Evolutionary conservation across 192 early-diverging fungal species (phyloP), one percentile per base, ranked within the genome.

Genomic region (Coemansia sp.): DNA sequence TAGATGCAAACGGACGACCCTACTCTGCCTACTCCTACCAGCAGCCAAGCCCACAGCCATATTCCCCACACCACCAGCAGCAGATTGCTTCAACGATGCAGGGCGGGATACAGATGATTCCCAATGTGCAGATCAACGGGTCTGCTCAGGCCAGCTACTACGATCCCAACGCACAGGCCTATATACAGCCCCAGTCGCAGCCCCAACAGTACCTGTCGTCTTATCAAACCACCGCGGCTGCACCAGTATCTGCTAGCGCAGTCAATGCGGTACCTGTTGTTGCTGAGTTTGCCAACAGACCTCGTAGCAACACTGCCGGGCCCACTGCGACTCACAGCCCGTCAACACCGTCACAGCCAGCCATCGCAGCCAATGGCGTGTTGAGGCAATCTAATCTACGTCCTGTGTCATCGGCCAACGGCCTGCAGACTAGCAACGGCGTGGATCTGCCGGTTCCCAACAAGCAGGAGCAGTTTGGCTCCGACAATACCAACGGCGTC

Each of bases 261-360:
- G 29, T 12, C 50, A 42, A 25, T 33, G 12, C 29, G 16, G 36
- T 25, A 16, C 51, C 49, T 25, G 33, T 18, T 55, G 51, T 32
- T 31, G 52, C 20, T 16, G 17, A n/a, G 12, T 48, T 54, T 60
- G 58, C 58, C 49, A 48, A 42, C 8, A 71, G 77, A 22, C 72
- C 64, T 18, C 77, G 77, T 48, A 80, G 77, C 69, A 65, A 74
- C 59, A 80, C 77, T 0, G 51, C 59, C 2, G 77, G 69, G 2
- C 0, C 65, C 34, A 16, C 66, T 45, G 17, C 30, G 25, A 6
- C 51, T 22, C 14, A 3, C 10, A 20, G 20, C 7, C 20, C 51
- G 7, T 7, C 51, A 52, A 25, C n/a, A 18, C 51, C 51, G 4
- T n/a, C 51, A 18, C 51, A 52, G 22, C 20, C 51, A 18, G 51